Base-by-base conservation (phyloP, 257 asterid species). In the Schizonepeta tenuifolia region DNA sequence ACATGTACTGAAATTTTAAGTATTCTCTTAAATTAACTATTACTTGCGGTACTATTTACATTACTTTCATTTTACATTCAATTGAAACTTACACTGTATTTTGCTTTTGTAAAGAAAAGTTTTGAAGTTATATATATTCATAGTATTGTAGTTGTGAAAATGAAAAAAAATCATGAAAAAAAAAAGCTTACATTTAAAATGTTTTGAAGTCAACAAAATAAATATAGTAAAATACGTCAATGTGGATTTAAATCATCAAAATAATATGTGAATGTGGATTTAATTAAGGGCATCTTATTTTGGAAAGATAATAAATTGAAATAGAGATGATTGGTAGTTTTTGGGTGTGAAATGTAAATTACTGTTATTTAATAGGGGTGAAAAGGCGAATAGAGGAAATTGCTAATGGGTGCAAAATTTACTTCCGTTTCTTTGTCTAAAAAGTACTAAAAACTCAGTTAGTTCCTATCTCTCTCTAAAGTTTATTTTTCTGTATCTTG, bases 401-500 rank as follows among this genome's bases (percentile, higher is more conserved):
- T 53, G 22, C 13, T 41, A 17, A 53, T 31, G 60, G 69, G 74
- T 22, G 62, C 43, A 75, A 75, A 71, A 50, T 41, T 74, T 14
- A 74, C 73, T 55, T 13, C 41, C 21, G 40, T 74, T 65, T 73
- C 60, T 55, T 55, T 54, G 36, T 73, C 76, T 44, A 71, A 72
- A 71, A 72, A 50, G 46, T 62, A 62, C 71, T 61, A 72, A 72
- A 64, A 64, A 73, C 71, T 73, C 72, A 73, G 59, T 72, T 21
- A 73, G 59, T 72, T 21, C 68, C 68, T 43, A 15, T 77, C 77
- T 75, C 71, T 72, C 76, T 58, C 22, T 58, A 71, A 21, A 51
- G 31, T 62, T 38, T 78, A 80, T 66, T 81, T 80, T 56, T 75
- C 79, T 79, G 80, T 70, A 76, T 77, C 76, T 81, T 70, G 73